Base-by-base conservation (phyloP, 106 monocot species). In the Allium sativum region DNA sequence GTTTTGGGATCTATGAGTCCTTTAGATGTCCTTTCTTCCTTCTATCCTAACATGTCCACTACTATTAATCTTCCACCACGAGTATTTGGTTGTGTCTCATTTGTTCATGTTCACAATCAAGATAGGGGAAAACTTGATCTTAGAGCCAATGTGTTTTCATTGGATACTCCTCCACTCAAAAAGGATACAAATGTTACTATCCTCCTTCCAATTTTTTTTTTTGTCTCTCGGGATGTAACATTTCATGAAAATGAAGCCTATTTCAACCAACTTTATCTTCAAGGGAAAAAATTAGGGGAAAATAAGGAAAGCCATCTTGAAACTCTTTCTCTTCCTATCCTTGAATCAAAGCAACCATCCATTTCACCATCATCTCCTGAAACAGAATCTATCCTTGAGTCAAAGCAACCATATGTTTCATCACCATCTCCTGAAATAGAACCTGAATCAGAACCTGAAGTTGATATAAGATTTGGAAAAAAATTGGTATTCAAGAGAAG, bases 11-110 rank as follows among this genome's bases (percentile, higher is more conserved):
- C 18, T 9, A 65, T n/a, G 19, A 65, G 65, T 52, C 65, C 52
- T 7, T 44, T 61, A 16, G 43, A 61, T 8, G 7, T 44, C 1
- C 60, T 61, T 17, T 44, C 43, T 6, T 16, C 60, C 0, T 61
- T 61, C 60, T 44, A 61, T 44, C 44, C 60, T 14, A 44, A 61
- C 42, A 5, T 40, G 0, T 15, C 0, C 10, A 52, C 31, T 40
- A 65, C 65, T n/a, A 52, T 40, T 52, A 52, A 65, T 41, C 50
- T 65, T 65, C 8, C 42, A 8, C 65, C 48, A 14, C 12, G 0
- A 40, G 42, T 52, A n/a, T 65, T 65, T 65, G 52, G 65, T n/a
- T n/a, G 31, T 65, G 65, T 65, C 16, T 65, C 65, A 12, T 65
- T 65, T 31, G 65, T 53, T 1, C 3, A 16, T 61, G 44, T 61